Percentiles rank a stretch among this genome's conserved stretches.
Evolutionary conservation across 176 grass and related monocot genomes (phyloP).

Genomic region (Rhynchospora tenuis): DNA sequence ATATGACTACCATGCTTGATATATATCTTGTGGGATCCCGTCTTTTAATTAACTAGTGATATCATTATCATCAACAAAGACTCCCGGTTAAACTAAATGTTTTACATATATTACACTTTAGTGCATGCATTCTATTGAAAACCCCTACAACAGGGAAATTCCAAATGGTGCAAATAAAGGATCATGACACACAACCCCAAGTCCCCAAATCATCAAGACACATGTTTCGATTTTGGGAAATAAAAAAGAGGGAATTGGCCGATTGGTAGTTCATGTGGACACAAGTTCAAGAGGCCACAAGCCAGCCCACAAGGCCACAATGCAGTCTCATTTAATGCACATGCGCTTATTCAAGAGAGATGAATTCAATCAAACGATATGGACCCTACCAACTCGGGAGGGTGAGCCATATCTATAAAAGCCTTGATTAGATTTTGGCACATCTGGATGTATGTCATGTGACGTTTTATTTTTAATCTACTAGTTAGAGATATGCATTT

Average conservation of each 20-base stretch:
- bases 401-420: constrained; percentile 7
- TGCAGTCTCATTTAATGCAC: neutral
- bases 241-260: neutral
- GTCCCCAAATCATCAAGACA: neutral
- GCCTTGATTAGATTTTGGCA: neutral
- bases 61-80: neutral
- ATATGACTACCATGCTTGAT: neutral
- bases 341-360: neutral
- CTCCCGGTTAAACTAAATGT: neutral
- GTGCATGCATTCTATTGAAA: neutral
- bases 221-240: neutral
- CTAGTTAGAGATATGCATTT: neutral
- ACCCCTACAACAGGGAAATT: neutral
- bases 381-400: neutral
- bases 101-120: neutral
- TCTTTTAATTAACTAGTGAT: neutral
- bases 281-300: neutral
- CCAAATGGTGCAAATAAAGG: neutral
- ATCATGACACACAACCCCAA: neutral
- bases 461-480: neutral
- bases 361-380: constrained; percentile 6
- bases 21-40: neutral
- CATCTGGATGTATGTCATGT: neutral
- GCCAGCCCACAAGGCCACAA: no score
- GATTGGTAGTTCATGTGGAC: neutral